Evolutionary conservation across 306 rosid species (phyloP).

Genomic region (Cucurbita argyrosperma): DNA sequence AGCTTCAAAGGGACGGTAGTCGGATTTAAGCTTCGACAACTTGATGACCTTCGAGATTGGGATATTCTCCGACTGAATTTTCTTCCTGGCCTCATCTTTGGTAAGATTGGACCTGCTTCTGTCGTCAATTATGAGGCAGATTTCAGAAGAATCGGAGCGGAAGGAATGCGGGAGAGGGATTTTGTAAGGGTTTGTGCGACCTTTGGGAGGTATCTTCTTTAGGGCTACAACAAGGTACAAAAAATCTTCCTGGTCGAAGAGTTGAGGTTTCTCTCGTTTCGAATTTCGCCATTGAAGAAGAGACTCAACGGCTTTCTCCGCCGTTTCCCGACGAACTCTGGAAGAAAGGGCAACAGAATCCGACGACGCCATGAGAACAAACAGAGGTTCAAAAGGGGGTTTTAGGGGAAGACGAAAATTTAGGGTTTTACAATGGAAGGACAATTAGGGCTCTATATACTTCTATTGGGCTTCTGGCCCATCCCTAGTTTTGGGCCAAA

Average conservation of each 20-base stretch:
- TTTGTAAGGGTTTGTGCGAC: constrained; percentile 52
- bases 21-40: constrained; percentile 52
- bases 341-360: constrained; percentile 4
- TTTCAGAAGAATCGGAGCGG: constrained; percentile 25
- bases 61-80: constrained; percentile 37
- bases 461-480: neutral
- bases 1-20: constrained; percentile 56
- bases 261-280: constrained; percentile 38
- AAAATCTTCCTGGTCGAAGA: constrained; percentile 16
- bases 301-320: constrained; percentile 32
- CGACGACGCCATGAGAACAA: constrained; percentile 10
- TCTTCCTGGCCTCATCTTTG: constrained; percentile 15
- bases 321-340: constrained; percentile 12
- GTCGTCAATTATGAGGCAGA: constrained; percentile 69
- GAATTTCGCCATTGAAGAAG: constrained; percentile 57
- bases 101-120: constrained; percentile 16
- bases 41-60: constrained; percentile 43
- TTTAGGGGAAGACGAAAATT: neutral
- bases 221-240: neutral
- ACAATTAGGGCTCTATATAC: neutral
- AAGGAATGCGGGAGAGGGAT: constrained; percentile 48
- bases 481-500: neutral
- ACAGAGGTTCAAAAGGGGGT: neutral
- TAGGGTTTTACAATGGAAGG: neutral
- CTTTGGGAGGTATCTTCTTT: constrained; percentile 7